Percentiles rank a stretch among this genome's conserved stretches.
Evolutionary conservation across 2,329 filamentous ascomycete species (phyloP).

Genomic region (Trichoderma simmonsii): DNA sequence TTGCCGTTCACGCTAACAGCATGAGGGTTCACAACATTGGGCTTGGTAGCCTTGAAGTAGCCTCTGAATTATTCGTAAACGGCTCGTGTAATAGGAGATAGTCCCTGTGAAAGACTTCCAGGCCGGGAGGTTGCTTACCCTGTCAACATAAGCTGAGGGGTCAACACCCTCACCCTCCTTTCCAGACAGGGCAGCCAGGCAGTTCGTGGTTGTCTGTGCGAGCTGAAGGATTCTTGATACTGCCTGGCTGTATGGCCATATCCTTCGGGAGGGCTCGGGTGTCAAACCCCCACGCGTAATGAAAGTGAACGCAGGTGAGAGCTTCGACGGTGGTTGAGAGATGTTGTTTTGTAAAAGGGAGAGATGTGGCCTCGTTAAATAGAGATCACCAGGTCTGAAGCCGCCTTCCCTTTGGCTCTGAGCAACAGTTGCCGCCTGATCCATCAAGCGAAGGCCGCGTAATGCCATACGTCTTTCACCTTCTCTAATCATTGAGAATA

Average conservation of each 20-base stretch:
- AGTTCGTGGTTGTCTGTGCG: too few species aligned
- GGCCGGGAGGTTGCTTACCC: constrained; percentile 23
- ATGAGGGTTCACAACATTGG: constrained; percentile 29
- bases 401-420: neutral
- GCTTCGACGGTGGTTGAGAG: neutral
- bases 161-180: too few species aligned
- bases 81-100: constrained; percentile 48
- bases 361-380: neutral
- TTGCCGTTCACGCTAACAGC: constrained; percentile 36
- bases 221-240: too few species aligned
- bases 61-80: constrained; percentile 41
- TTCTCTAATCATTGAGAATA: neutral
- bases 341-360: neutral
- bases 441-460: neutral
- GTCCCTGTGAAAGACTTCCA: constrained; percentile 38
- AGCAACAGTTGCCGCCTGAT: neutral
- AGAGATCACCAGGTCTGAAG: neutral
- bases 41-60: constrained; percentile 40
- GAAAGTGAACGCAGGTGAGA: neutral
- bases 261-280: neutral
- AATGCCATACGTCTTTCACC: neutral
- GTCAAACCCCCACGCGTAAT: neutral
- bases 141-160: constrained; percentile 22
- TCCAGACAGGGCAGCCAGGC: too few species aligned
- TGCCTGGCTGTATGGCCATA: too few species aligned